Conservation (phyloP, 495 filamentous ascomycete species). For the Talaromyces ruber region DNA sequence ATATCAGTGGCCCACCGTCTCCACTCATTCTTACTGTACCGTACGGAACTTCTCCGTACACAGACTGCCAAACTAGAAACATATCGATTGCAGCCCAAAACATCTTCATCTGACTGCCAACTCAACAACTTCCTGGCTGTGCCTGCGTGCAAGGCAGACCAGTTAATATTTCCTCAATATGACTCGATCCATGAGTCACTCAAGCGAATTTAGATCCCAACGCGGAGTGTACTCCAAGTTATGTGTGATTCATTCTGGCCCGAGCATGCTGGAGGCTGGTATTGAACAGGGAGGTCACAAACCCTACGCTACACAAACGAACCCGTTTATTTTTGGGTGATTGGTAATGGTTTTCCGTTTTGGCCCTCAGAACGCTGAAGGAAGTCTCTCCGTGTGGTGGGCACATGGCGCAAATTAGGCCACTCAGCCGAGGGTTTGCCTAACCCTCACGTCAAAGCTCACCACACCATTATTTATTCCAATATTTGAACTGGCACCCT, state of each 20-base stretch:
- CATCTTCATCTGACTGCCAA: neutral
- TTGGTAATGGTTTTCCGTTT: neutral
- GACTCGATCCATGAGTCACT: neutral
- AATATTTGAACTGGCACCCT: neutral
- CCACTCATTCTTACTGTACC: neutral
- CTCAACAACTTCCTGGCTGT: neutral
- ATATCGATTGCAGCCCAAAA: neutral
- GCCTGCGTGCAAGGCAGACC: neutral
- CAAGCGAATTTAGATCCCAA: neutral
- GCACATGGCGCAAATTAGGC: neutral
- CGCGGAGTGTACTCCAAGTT: neutral
- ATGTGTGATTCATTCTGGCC: neutral
- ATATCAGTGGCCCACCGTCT: neutral
- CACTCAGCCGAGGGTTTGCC: neutral
- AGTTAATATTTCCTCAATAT: neutral
- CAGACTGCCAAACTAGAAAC: neutral
- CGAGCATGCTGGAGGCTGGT: neutral
- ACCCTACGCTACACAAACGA: neutral
- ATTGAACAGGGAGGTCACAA: neutral
- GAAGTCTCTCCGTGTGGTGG: neutral
- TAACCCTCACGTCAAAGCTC: neutral
- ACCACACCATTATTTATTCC: neutral
- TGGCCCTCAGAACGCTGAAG: neutral
- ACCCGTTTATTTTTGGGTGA: neutral
- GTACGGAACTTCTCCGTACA: neutral